Conservation (phyloP, 768 basidiomycete genomes). For the Gyrodon lividus region DNA sequence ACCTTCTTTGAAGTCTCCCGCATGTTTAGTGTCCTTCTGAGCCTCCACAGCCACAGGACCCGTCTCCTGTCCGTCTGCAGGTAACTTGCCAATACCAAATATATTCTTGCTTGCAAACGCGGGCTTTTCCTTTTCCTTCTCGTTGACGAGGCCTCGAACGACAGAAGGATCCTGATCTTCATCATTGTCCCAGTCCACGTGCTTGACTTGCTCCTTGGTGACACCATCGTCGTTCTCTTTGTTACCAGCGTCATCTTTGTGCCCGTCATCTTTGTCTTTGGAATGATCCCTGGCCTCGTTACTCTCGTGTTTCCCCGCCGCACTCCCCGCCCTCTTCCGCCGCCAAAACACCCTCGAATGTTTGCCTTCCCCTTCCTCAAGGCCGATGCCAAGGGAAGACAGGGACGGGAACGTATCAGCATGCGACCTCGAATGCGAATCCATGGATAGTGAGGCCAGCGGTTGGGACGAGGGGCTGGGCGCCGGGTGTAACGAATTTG, state of each 20-base stretch:
- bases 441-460: not conserved
- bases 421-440: conserved; percentile 18
- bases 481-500: not conserved
- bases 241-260: too few species aligned
- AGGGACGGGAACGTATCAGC: conserved; percentile 17
- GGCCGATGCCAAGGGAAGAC: conserved; percentile 20
- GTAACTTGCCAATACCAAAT: too few species aligned
- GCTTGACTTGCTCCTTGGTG: too few species aligned
- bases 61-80: not conserved
- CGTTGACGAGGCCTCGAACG: too few species aligned
- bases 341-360: conserved; percentile 22
- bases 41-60: not conserved
- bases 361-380: conserved; percentile 20
- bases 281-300: too few species aligned
- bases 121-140: too few species aligned
- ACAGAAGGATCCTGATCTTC: too few species aligned
- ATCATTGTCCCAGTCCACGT: too few species aligned
- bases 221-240: too few species aligned
- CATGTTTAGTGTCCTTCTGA: not conserved
- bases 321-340: conserved; percentile 11
- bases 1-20: not conserved
- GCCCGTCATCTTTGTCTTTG: too few species aligned
- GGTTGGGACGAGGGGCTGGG: too few species aligned
- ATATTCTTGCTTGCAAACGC: too few species aligned
- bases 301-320: not conserved